These are phyloP conservation scores for Parietaria judaica DNA, from an alignment of 306 rosid species.

Conservation along the genomic window DNA sequence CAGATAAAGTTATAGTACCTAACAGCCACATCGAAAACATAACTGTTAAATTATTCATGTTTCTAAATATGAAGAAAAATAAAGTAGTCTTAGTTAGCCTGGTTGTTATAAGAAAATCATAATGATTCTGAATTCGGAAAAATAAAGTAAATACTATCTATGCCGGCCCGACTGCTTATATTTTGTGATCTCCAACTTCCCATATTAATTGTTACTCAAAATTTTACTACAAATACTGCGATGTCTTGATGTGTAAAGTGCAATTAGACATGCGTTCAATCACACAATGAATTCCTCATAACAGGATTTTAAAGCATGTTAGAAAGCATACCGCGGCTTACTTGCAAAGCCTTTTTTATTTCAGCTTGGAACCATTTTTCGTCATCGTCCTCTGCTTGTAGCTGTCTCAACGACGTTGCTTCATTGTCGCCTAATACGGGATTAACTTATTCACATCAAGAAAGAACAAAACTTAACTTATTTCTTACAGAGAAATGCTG, in stretches of 20 bases:
- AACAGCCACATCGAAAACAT: no score
- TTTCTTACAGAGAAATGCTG: constrained; percentile 2
- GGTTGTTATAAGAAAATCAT: no score
- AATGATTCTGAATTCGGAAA: no score
- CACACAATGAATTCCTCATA: background rate
- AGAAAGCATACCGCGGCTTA: constrained; percentile 74
- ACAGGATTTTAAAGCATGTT: background rate
- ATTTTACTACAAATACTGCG: background rate
- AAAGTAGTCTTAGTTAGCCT: no score
- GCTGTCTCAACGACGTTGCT: constrained; percentile 39
- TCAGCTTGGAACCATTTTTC: constrained; percentile 97
- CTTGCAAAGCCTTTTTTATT: constrained; percentile 70
- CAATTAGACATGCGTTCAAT: background rate
- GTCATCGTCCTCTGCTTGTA: constrained; percentile 57
- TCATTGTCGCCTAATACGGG: constrained; percentile 38
- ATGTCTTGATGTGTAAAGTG: background rate
- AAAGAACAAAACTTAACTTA: constrained; percentile 14
- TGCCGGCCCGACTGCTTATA: no score
- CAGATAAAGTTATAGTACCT: no score
- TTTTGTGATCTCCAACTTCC: no score
- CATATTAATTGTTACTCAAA: background rate
- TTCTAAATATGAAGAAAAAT: no score
- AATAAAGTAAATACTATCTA: background rate
- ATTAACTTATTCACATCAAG: constrained; percentile 20
- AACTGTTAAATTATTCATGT: no score